Percentiles rank a stretch among this genome's conserved stretches.
Evolutionary conservation across 1,284 basidiomycete species (phyloP).

Genomic region (Prillingera fragicola): DNA sequence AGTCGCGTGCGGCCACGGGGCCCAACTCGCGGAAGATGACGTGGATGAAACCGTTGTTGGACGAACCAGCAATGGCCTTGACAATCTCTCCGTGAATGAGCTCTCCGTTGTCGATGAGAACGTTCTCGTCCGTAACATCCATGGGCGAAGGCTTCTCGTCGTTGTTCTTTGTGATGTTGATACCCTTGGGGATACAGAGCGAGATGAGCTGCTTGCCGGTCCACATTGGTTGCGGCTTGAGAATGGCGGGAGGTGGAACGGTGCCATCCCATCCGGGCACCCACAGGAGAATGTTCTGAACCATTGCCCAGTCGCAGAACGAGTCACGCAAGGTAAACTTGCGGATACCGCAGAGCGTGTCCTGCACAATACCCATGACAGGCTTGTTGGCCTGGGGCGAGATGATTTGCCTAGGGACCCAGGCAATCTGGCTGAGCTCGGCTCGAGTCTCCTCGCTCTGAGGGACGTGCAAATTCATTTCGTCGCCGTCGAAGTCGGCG

Average conservation of each 20-base stretch:
- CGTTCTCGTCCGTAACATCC: conserved; percentile 85
- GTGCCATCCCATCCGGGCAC: conserved; percentile 94
- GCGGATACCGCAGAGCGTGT: conserved; percentile 94
- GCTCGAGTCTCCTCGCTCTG: conserved; percentile 99
- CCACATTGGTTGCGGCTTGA: conserved; percentile 97
- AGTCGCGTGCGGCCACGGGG: conserved; percentile 81
- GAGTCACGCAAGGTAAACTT: conserved; percentile 94
- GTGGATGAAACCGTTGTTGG: conserved; percentile 90
- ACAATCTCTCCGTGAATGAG: conserved; percentile 92
- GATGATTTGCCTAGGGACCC: conserved; percentile 84
- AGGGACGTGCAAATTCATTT: conserved; percentile 99
- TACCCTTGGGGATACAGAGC: conserved; percentile 88
- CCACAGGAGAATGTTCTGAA: conserved; percentile 97
- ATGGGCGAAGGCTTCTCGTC: conserved; percentile 74
- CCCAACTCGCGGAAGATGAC: conserved; percentile 98
- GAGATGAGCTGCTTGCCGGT: conserved; percentile 95
- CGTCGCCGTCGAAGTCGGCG: conserved; percentile 98
- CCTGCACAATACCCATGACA: conserved; percentile 99
- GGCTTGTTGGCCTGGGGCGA: conserved; percentile 99
- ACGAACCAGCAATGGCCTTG: conserved; percentile 96
- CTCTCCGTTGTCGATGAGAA: conserved; percentile 96
- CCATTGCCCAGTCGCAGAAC: conserved; percentile 87
- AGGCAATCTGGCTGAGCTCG: conserved; percentile 94
- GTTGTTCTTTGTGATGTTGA: conserved; percentile 73
- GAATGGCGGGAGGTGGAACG: conserved; percentile 85